Percentiles rank a stretch among this genome's conserved stretches.
These are phyloP conservation scores for Apiospora malaysiana DNA, from an alignment of 2,329 filamentous ascomycete genomes.

Conservation along the genomic window DNA sequence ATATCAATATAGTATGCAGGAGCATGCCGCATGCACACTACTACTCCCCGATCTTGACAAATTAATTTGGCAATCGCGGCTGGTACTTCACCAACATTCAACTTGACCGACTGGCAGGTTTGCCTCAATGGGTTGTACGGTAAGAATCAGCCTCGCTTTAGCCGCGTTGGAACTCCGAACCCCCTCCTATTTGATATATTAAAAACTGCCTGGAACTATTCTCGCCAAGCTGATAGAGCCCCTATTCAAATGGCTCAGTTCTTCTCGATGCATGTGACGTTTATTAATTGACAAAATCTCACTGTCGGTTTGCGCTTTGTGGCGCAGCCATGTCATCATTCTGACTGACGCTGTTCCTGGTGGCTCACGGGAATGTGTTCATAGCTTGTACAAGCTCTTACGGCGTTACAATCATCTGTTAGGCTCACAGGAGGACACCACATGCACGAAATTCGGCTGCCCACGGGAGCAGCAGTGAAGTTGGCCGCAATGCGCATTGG, in stretches of 20 bases:
- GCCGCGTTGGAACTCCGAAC: neutral
- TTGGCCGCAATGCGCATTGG: no score
- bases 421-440: neutral
- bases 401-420: neutral
- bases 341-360: neutral
- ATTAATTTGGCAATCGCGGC: neutral
- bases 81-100: neutral
- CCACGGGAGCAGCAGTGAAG: neutral
- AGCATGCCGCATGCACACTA: neutral
- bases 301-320: neutral
- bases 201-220: neutral
- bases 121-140: neutral
- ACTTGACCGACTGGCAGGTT: neutral
- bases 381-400: neutral
- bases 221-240: slow-evolving; percentile 2
- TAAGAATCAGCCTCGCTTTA: neutral
- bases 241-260: neutral
- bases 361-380: neutral
- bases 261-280: neutral
- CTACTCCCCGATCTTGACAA: neutral
- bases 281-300: neutral
- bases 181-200: neutral
- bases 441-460: neutral
- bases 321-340: slow-evolving; percentile 1
- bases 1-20: neutral